Evolutionary conservation across 208 protist species (phyloP).

Genomic region (Tritrichomonas musculus): DNA sequence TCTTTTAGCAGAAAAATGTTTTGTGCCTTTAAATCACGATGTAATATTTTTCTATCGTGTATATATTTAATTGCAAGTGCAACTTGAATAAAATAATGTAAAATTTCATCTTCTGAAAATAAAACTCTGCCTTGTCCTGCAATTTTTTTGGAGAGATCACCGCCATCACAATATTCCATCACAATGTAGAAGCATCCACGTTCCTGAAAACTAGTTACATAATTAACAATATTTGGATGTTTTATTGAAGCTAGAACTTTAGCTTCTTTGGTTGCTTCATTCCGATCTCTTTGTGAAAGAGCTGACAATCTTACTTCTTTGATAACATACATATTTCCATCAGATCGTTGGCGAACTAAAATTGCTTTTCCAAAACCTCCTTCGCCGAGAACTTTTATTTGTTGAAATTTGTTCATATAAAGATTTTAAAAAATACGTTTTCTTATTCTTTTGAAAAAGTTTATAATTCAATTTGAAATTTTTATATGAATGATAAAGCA

Average conservation of each 20-base stretch:
- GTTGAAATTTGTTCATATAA: slow-evolving; percentile 34
- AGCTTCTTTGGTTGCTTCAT: slow-evolving; percentile 32
- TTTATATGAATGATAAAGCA: neutral
- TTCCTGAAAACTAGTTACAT: neutral
- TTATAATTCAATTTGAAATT: neutral
- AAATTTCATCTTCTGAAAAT: neutral
- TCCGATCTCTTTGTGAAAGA: neutral
- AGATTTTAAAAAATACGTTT: neutral
- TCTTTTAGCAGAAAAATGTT: slow-evolving; percentile 59
- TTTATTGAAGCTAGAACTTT: neutral
- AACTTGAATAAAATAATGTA: slow-evolving; percentile 19
- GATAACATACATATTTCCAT: slow-evolving; percentile 22
- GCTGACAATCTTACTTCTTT: slow-evolving; percentile 24
- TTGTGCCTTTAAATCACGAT: slow-evolving; percentile 72
- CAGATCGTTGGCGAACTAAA: neutral
- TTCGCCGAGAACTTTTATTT: slow-evolving; percentile 37
- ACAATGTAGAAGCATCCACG: neutral
- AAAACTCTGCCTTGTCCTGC: neutral
- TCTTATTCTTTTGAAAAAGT: neutral
- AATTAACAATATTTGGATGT: slow-evolving; percentile 25
- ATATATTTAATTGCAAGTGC: slow-evolving; percentile 20
- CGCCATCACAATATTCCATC: slow-evolving; percentile 1
- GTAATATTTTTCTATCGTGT: slow-evolving; percentile 19
- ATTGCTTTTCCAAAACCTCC: slow-evolving; percentile 38
- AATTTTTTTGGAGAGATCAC: slow-evolving; percentile 13